Percentiles rank a stretch among this genome's conserved stretches.
phyloP scores from a whole-genome alignment of 73 alveolate genomes.

The Diophrys appendiculata region DNA sequence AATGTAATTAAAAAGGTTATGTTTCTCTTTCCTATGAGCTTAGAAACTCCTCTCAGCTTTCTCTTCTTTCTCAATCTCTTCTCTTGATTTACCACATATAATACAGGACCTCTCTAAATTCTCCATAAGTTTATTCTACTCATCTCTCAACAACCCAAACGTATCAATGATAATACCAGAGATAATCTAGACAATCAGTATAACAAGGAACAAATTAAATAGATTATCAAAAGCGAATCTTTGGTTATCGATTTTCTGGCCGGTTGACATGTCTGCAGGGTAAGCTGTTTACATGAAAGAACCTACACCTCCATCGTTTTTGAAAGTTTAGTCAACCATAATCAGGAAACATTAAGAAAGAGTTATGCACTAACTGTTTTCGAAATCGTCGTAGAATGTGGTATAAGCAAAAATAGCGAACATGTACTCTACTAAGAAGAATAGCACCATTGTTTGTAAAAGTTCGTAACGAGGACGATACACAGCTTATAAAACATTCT shows the following conservation, averaged over 20 bases:
- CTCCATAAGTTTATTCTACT: constrained; percentile 75
- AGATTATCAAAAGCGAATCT: constrained; percentile 89
- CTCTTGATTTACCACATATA: constrained; percentile 92
- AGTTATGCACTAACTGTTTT: constrained; percentile 57
- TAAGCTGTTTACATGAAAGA: constrained; percentile 41
- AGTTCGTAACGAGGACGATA: constrained; percentile 74
- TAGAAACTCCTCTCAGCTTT: constrained; percentile 68
- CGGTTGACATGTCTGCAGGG: constrained; percentile 42
- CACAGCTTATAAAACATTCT: constrained; percentile 74
- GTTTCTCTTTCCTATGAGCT: constrained; percentile 76
- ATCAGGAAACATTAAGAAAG: constrained; percentile 66
- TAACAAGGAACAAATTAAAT: constrained; percentile 83
- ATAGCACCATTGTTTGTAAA: constrained; percentile 64
- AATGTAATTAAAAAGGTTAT: constrained; percentile 88
- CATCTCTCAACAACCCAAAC: constrained; percentile 95
- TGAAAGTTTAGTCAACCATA: constrained; percentile 76
- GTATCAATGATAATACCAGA: constrained; percentile 98
- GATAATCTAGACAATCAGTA: constrained; percentile 88
- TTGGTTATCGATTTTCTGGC: constrained; percentile 60
- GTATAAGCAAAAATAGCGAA: constrained; percentile 62
- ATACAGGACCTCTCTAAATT: constrained; percentile 90
- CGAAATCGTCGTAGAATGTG: constrained; percentile 56
- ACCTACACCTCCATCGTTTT: constrained; percentile 84
- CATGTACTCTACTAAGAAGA: constrained; percentile 64
- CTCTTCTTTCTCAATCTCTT: constrained; percentile 76